These are phyloP conservation scores for Ophidiomyces ophidiicola DNA, from an alignment of 2,329 filamentous ascomycete species.

Conservation along the genomic window DNA sequence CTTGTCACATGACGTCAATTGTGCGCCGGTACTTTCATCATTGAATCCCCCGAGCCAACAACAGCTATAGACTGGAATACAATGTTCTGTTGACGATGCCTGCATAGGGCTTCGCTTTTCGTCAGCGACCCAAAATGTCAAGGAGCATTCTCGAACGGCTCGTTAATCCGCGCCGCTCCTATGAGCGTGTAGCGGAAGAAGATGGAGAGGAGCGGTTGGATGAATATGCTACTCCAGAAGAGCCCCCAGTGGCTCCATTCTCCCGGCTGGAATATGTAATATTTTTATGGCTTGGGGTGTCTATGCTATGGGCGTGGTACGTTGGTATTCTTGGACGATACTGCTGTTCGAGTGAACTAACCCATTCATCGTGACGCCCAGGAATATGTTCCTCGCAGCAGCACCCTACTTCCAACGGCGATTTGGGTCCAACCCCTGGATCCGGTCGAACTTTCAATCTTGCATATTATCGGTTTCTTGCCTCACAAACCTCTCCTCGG, in stretches of 20 bases:
- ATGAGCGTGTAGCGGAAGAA: constrained; percentile 20
- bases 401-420: constrained; percentile 84
- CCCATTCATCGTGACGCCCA: constrained; percentile 27
- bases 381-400: constrained; percentile 97
- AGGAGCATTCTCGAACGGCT: constrained; percentile 29
- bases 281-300: constrained; percentile 73
- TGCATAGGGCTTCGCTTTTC: background rate
- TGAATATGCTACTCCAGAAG: constrained; percentile 20
- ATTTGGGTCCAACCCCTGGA: constrained; percentile 58
- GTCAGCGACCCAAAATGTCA: constrained; percentile 9
- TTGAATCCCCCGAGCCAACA: too few species aligned
- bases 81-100: too few species aligned
- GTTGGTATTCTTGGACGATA: constrained; percentile 19
- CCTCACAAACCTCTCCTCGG: constrained; percentile 63
- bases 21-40: too few species aligned
- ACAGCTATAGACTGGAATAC: too few species aligned
- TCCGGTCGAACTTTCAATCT: constrained; percentile 74
- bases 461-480: constrained; percentile 80
- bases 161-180: constrained; percentile 22
- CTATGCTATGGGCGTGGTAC: constrained; percentile 97
- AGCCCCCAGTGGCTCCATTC: constrained; percentile 37
- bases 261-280: constrained; percentile 78
- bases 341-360: background rate
- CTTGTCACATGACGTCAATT: too few species aligned
- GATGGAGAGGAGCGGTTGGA: constrained; percentile 21